Percentiles rank a stretch among this genome's conserved stretches.
Conservation (phyloP, 2,329 filamentous ascomycete genomes). For the Harringtonia aguacate region DNA sequence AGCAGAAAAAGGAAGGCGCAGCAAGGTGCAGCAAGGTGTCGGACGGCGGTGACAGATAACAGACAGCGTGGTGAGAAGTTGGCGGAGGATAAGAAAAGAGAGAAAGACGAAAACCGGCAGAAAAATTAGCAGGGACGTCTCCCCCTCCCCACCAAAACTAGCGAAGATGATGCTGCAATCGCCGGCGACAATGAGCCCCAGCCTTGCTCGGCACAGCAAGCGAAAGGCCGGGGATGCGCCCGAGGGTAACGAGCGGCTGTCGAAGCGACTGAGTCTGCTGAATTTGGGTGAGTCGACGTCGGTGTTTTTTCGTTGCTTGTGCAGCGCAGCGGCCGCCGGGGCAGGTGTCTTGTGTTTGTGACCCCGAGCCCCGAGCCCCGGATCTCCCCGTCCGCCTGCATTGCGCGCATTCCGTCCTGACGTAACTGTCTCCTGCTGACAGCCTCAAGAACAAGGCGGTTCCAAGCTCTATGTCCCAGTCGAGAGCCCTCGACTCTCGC, state of each 20-base stretch:
- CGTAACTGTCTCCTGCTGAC: conserved; percentile 1
- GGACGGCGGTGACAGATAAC: neutral
- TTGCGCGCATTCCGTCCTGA: too few species aligned
- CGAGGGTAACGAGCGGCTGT: conserved; percentile 59
- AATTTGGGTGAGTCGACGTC: conserved; percentile 54
- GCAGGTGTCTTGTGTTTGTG: too few species aligned
- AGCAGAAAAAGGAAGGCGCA: neutral
- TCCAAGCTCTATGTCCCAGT: conserved; percentile 57
- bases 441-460: conserved; percentile 44
- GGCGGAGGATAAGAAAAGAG: neutral
- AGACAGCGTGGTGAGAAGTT: neutral
- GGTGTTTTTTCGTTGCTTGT: neutral
- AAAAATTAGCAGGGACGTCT: neutral
- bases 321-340: neutral
- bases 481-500: conserved; percentile 28
- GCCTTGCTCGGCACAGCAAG: conserved; percentile 30
- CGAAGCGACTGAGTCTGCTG: conserved; percentile 72
- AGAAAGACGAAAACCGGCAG: neutral
- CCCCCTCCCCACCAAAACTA: neutral
- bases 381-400: too few species aligned
- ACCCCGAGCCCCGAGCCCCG: too few species aligned
- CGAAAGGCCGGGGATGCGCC: conserved; percentile 45
- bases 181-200: neutral
- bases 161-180: conserved; percentile 6
- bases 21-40: too few species aligned